Evolutionary conservation across 345 rosid species (phyloP).

Genomic region (Hevea brasiliensis): DNA sequence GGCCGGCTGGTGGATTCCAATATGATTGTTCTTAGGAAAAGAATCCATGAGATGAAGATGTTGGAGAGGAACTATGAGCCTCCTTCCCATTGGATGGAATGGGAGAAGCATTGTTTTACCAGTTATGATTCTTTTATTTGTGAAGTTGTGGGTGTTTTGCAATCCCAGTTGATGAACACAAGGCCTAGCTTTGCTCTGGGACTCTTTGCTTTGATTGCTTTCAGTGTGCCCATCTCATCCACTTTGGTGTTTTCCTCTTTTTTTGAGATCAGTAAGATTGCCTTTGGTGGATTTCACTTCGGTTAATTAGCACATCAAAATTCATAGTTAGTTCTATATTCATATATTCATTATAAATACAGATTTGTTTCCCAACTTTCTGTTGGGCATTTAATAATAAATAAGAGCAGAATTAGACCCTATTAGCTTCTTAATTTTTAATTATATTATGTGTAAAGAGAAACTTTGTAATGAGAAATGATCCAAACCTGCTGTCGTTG

Average conservation of each 20-base stretch:
- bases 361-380: no score
- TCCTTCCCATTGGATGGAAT: slow-evolving; percentile 63
- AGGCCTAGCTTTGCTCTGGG: slow-evolving; percentile 58
- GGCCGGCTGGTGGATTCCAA: slow-evolving; percentile 54
- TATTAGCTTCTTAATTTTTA: no score
- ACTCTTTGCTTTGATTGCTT: slow-evolving; percentile 35
- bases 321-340: no score
- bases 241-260: slow-evolving; percentile 30
- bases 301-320: neutral
- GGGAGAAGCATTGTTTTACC: slow-evolving; percentile 61
- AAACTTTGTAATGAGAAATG: no score
- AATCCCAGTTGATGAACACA: slow-evolving; percentile 53
- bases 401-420: no score
- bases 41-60: slow-evolving; percentile 25
- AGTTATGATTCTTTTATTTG: slow-evolving; percentile 53
- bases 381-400: no score
- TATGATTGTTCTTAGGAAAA: slow-evolving; percentile 44
- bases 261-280: slow-evolving; percentile 20
- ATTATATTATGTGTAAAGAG: no score
- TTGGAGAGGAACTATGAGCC: slow-evolving; percentile 64
- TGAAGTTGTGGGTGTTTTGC: slow-evolving; percentile 47
- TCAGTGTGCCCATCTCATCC: slow-evolving; percentile 51
- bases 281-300: slow-evolving; percentile 2
- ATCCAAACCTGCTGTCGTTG: no score
- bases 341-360: no score